Evolutionary conservation across 1,284 basidiomycete species (phyloP).

Genomic region (Cutaneotrichosporon cutaneum): DNA sequence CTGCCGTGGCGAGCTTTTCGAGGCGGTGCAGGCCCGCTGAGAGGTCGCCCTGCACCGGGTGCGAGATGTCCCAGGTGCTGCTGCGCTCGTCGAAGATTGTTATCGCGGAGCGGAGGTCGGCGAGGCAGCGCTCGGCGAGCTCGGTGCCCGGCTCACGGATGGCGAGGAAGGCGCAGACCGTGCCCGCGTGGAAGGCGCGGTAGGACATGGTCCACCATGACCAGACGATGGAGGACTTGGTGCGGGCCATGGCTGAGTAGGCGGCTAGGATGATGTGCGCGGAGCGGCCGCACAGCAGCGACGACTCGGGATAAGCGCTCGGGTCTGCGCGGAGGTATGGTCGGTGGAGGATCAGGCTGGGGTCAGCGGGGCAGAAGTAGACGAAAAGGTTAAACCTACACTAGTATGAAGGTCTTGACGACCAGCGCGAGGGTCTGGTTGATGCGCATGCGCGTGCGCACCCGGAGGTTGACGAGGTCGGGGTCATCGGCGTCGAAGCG

Average conservation of each 20-base stretch:
- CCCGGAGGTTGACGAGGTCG: constrained; percentile 30
- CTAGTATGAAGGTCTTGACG: constrained; percentile 51
- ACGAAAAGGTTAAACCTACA: constrained; percentile 31
- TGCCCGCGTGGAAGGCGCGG: constrained; percentile 51
- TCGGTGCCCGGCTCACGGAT: constrained; percentile 48
- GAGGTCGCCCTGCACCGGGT: constrained; percentile 51
- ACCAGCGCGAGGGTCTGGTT: constrained; percentile 48
- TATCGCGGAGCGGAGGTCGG: constrained; percentile 45
- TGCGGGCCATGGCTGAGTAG: constrained; percentile 41
- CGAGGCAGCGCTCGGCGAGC: constrained; percentile 43
- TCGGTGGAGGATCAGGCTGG: constrained; percentile 49
- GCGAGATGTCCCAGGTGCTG: constrained; percentile 43
- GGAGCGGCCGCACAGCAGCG: constrained; percentile 43
- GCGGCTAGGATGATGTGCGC: constrained; percentile 46
- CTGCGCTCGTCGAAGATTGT: constrained; percentile 46
- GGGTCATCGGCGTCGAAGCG: constrained; percentile 43
- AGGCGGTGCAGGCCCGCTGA: constrained; percentile 48
- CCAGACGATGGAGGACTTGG: constrained; percentile 47
- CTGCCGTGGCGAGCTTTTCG: constrained; percentile 41
- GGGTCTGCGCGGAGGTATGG: constrained; percentile 53
- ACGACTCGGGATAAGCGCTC: constrained; percentile 48
- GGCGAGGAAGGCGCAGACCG: constrained; percentile 51
- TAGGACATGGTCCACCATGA: constrained; percentile 51
- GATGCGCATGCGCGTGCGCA: constrained; percentile 30
- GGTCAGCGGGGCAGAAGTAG: constrained; percentile 7